Percentiles rank a stretch among this genome's conserved stretches.
phyloP scores from a whole-genome alignment of 202 grass and related monocot species.

The Hordeum pubiflorum region DNA sequence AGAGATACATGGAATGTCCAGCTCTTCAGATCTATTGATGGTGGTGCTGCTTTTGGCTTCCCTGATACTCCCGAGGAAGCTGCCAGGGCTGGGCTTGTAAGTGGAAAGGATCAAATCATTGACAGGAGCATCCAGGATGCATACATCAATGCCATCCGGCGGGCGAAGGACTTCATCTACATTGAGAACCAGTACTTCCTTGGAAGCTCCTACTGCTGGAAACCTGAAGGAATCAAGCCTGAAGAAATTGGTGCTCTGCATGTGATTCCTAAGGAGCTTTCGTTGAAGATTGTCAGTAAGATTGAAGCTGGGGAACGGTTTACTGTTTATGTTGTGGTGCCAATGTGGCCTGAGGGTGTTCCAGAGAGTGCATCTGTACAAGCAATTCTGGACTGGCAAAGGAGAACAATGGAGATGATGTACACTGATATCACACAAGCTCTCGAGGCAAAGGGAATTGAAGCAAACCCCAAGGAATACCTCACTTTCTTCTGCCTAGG shows the following conservation, averaged over 20 bases:
- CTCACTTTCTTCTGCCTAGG: slow-evolving; percentile 95
- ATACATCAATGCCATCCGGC: slow-evolving; percentile 78
- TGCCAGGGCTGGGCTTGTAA: slow-evolving; percentile 78
- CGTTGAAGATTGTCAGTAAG: slow-evolving; percentile 87
- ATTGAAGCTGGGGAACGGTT: slow-evolving; percentile 89
- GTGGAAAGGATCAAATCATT: slow-evolving; percentile 96
- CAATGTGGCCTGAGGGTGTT: slow-evolving; percentile 96
- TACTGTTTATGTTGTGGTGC: slow-evolving; percentile 83
- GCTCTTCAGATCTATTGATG: slow-evolving; percentile 96
- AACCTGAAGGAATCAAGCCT: slow-evolving; percentile 70
- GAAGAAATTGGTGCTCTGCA: slow-evolving; percentile 79
- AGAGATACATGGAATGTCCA: slow-evolving; percentile 84
- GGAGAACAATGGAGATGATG: slow-evolving; percentile 99
- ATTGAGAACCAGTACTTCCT: slow-evolving; percentile 99
- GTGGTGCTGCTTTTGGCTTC: slow-evolving; percentile 93
- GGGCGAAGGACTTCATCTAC: slow-evolving; percentile 93
- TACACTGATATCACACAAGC: slow-evolving; percentile 82
- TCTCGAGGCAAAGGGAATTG: slow-evolving; percentile 72
- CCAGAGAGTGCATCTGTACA: slow-evolving; percentile 82
- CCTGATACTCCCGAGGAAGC: slow-evolving; percentile 84
- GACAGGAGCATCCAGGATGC: slow-evolving; percentile 97
- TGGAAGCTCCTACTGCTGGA: slow-evolving; percentile 82
- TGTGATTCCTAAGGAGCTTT: slow-evolving; percentile 85
- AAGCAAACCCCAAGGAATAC: slow-evolving; percentile 81
- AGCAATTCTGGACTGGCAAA: slow-evolving; percentile 96